phyloP scores from a whole-genome alignment of 163 green algal genomes.

The Picocystis sp. region DNA sequence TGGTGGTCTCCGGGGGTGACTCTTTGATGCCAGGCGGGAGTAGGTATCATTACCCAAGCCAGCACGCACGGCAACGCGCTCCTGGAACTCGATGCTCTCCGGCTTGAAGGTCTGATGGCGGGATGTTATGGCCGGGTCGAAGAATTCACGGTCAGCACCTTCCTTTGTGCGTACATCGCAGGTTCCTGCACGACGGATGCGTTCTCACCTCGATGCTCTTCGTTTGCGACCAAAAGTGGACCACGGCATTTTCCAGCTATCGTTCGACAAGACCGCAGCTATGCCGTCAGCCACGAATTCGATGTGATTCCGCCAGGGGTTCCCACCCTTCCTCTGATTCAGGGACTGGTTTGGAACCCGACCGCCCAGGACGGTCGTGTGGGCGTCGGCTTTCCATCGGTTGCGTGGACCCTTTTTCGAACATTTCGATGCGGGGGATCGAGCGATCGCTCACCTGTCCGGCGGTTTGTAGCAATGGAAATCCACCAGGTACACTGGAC shows the following conservation, averaged over 20 bases:
- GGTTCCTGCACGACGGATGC: too few relatives aligned
- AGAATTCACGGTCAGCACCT: too few relatives aligned
- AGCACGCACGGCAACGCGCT: constrained; percentile 61
- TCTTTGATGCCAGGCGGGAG: constrained; percentile 43
- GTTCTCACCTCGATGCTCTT: too few relatives aligned
- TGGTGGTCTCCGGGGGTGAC: constrained; percentile 38
- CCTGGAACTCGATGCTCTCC: constrained; percentile 62
- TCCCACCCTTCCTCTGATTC: too few relatives aligned
- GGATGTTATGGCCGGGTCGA: neutral
- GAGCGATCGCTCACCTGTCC: constrained; percentile 12
- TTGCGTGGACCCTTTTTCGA: too few relatives aligned
- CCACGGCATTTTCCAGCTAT: too few relatives aligned
- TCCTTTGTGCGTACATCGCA: too few relatives aligned
- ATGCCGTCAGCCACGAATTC: too few relatives aligned
- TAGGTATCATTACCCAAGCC: constrained; percentile 79
- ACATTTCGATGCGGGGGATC: too few relatives aligned
- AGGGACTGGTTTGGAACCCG: neutral
- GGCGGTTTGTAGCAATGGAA: constrained; percentile 52
- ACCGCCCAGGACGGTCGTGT: neutral
- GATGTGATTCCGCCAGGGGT: too few relatives aligned
- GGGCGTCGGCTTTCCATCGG: neutral
- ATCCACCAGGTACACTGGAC: constrained; percentile 75
- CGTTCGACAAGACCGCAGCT: too few relatives aligned
- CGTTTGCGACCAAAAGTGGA: too few relatives aligned
- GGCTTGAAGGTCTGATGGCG: constrained; percentile 27